These are phyloP conservation scores for Phyllachora maydis DNA, from an alignment of 2,329 filamentous ascomycete genomes.

Conservation along the genomic window DNA sequence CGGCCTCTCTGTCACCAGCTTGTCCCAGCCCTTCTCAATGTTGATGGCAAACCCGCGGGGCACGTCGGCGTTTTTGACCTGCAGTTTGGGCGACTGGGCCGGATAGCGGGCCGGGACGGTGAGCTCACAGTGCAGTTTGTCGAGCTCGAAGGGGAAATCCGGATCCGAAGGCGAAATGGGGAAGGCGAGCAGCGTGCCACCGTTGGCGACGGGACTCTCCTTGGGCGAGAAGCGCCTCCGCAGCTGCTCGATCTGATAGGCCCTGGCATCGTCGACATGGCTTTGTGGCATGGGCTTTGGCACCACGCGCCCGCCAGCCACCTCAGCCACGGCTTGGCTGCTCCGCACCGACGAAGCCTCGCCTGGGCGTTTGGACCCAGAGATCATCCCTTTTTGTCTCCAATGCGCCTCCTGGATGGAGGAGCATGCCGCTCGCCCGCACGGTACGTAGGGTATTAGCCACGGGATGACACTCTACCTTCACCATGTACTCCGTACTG, in stretches of 20 bases:
- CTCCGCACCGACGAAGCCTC: too few species aligned
- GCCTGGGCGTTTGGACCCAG: too few species aligned
- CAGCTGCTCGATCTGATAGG: constrained; percentile 57
- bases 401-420: too few species aligned
- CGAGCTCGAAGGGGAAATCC: constrained; percentile 64
- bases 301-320: constrained; percentile 28
- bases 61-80: constrained; percentile 29
- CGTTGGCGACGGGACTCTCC: constrained; percentile 19
- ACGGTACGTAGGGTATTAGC: too few species aligned
- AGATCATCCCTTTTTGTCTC: too few species aligned
- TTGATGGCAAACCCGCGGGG: constrained; percentile 53
- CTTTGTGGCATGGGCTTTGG: constrained; percentile 43
- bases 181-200: constrained; percentile 38
- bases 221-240: constrained; percentile 39
- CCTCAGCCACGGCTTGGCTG: constrained; percentile 23
- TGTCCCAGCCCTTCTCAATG: constrained; percentile 54
- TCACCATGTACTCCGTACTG: too few species aligned
- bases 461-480: too few species aligned
- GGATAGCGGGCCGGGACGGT: constrained; percentile 46
- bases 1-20: constrained; percentile 32
- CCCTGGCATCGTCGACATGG: constrained; percentile 45
- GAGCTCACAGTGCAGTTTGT: constrained; percentile 45
- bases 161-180: constrained; percentile 55
- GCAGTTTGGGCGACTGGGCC: constrained; percentile 30
- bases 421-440: too few species aligned